Evolutionary conservation across 768 basidiomycete species (phyloP).

Genomic region (Paxillus rubicundulus): DNA sequence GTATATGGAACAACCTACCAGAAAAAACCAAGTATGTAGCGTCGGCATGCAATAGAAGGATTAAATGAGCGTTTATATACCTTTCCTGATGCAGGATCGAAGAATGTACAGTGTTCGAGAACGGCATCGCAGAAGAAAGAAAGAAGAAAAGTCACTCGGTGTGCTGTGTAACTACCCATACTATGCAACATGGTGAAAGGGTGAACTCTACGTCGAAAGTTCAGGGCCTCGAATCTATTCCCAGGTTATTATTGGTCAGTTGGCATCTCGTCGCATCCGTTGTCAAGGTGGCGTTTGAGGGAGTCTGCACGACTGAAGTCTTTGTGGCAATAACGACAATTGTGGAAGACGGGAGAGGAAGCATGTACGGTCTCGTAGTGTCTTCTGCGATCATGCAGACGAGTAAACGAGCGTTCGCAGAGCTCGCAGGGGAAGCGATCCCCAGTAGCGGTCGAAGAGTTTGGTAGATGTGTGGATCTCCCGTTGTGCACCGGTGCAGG

Average conservation of each 20-base stretch:
- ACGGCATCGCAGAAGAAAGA: no score
- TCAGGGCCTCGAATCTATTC: not conserved
- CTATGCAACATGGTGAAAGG: not conserved
- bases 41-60: not conserved
- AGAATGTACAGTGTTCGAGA: not conserved
- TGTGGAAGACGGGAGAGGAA: slow-evolving; percentile 59
- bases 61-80: slow-evolving; percentile 2
- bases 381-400: slow-evolving; percentile 78
- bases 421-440: slow-evolving; percentile 72
- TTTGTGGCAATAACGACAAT: slow-evolving; percentile 71
- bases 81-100: not conserved
- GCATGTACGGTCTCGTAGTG: slow-evolving; percentile 79
- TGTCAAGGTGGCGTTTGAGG: slow-evolving; percentile 78
- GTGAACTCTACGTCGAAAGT: not conserved
- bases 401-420: slow-evolving; percentile 78
- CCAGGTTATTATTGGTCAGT: slow-evolving; percentile 31
- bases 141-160: not conserved
- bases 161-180: not conserved
- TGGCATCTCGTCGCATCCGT: slow-evolving; percentile 71
- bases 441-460: slow-evolving; percentile 27
- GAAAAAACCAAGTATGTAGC: not conserved
- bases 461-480: slow-evolving; percentile 15
- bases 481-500: slow-evolving; percentile 14
- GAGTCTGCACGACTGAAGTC: slow-evolving; percentile 79
- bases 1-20: slow-evolving; percentile 3